These are phyloP conservation scores for Dictyostelium citrinum DNA, from an alignment of 78 protist species.

Conservation along the genomic window DNA sequence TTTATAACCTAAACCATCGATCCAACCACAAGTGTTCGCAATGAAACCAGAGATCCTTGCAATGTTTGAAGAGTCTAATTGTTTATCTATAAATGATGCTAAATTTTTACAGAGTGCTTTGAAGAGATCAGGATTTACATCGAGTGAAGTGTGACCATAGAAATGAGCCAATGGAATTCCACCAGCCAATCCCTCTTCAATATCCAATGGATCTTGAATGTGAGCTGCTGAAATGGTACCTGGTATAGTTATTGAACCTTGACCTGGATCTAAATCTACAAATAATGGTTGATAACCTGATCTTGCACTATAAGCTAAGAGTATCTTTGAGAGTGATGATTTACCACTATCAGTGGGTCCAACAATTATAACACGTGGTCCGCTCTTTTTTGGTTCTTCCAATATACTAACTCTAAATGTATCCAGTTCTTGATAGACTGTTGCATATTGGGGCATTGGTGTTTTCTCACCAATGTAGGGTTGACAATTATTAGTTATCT, in stretches of 20 bases:
- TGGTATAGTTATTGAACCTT: slow-evolving; percentile 80
- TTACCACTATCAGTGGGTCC: slow-evolving; percentile 91
- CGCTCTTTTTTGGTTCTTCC: neutral
- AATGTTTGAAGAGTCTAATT: neutral
- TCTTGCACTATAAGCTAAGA: slow-evolving; percentile 79
- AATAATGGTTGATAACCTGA: slow-evolving; percentile 28
- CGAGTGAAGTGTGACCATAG: slow-evolving; percentile 77
- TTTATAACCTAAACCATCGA: slow-evolving; percentile 85
- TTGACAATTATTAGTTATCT: neutral
- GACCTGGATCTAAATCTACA: slow-evolving; percentile 89
- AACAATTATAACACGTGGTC: slow-evolving; percentile 77
- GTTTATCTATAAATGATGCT: slow-evolving; percentile 42
- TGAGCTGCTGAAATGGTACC: slow-evolving; percentile 75
- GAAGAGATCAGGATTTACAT: slow-evolving; percentile 62
- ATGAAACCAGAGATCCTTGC: slow-evolving; percentile 73
- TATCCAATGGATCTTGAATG: slow-evolving; percentile 68
- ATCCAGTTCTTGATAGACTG: slow-evolving; percentile 60
- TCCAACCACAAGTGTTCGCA: slow-evolving; percentile 92
- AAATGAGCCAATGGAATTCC: slow-evolving; percentile 78
- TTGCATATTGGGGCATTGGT: slow-evolving; percentile 78
- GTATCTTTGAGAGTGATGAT: slow-evolving; percentile 71
- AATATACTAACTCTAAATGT: slow-evolving; percentile 3
- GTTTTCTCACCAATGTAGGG: slow-evolving; percentile 74
- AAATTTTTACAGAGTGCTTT: slow-evolving; percentile 29
- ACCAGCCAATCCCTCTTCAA: slow-evolving; percentile 30